Evolutionary conservation across 2,329 filamentous ascomycete species (phyloP).

Genomic region (Fusarium duplospermum): DNA sequence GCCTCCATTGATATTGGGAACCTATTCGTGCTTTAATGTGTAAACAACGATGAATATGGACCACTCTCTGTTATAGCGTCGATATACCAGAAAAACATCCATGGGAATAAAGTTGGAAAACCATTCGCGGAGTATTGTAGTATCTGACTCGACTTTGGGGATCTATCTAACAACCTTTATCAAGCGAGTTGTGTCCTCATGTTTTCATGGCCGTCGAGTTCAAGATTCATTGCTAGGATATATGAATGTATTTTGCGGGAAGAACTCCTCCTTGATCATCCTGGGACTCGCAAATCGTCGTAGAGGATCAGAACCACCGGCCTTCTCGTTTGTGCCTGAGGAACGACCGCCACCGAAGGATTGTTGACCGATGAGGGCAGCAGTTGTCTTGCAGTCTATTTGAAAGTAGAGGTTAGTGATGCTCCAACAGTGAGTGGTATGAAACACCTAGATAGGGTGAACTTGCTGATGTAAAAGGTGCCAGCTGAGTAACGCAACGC

Average conservation of each 20-base stretch:
- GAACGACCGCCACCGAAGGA: slow-evolving; percentile 72
- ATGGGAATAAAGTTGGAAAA: neutral
- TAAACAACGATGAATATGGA: neutral
- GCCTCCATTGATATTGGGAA: neutral
- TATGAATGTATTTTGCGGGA: neutral
- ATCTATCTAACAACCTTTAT: neutral
- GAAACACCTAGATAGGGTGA: too few species aligned
- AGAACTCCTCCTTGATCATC: slow-evolving; percentile 76
- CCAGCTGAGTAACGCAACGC: slow-evolving; percentile 73
- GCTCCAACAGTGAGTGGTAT: too few species aligned
- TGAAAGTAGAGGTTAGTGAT: neutral
- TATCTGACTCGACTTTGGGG: neutral
- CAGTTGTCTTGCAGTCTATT: neutral
- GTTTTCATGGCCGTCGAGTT: neutral
- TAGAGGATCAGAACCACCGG: slow-evolving; percentile 67
- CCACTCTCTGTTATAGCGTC: neutral
- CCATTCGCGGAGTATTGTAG: neutral
- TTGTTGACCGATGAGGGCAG: slow-evolving; percentile 62
- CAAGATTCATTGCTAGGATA: slow-evolving; percentile 3
- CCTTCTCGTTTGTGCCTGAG: slow-evolving; percentile 75
- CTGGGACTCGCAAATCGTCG: slow-evolving; percentile 69
- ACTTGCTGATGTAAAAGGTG: slow-evolving; percentile 73
- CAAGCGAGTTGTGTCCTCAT: too few species aligned
- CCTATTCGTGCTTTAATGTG: neutral
- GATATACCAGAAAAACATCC: neutral